A percentile compares a stretch with the other conserved stretches of the same genome.
phyloP scores from a whole-genome alignment of 768 basidiomycete species.

The Suillus cothurnatus region DNA sequence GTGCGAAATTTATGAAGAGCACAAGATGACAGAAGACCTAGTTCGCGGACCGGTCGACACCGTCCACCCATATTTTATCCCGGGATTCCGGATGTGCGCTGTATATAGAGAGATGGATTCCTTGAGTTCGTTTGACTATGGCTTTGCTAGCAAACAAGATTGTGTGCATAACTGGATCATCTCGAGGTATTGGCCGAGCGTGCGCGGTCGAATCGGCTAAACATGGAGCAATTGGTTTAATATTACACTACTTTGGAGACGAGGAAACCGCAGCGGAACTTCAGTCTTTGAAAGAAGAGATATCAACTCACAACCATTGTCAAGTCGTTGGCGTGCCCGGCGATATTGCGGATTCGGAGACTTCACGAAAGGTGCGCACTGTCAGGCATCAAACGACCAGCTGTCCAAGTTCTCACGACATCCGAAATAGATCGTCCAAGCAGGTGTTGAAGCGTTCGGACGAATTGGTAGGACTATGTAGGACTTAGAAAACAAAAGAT shows the following conservation, averaged over 20 bases:
- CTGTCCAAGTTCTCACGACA: neutral
- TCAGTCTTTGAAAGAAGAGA: constrained; percentile 44
- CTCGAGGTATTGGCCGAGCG: constrained; percentile 71
- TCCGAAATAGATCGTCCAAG: constrained; percentile 54
- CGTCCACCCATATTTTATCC: neutral
- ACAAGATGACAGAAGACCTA: constrained; percentile 13
- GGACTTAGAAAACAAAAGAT: constrained; percentile 23
- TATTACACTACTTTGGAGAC: constrained; percentile 72
- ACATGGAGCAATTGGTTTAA: constrained; percentile 63
- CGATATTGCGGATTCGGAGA: constrained; percentile 62
- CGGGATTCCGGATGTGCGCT: neutral
- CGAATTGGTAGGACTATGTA: constrained; percentile 64
- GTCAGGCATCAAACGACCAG: neutral
- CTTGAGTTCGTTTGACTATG: constrained; percentile 26
- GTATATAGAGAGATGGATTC: neutral
- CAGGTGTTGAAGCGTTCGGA: constrained; percentile 59
- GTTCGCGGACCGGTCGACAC: constrained; percentile 7
- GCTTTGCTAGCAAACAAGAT: constrained; percentile 54
- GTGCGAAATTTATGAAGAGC: constrained; percentile 19
- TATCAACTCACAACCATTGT: constrained; percentile 36
- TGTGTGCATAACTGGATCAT: constrained; percentile 74
- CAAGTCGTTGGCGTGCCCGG: constrained; percentile 57
- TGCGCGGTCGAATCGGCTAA: constrained; percentile 66
- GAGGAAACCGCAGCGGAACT: constrained; percentile 53
- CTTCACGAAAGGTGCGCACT: constrained; percentile 51